Conservation (phyloP, 371 early-diverging fungal genomes). For the Lichtheimia ramosa region DNA sequence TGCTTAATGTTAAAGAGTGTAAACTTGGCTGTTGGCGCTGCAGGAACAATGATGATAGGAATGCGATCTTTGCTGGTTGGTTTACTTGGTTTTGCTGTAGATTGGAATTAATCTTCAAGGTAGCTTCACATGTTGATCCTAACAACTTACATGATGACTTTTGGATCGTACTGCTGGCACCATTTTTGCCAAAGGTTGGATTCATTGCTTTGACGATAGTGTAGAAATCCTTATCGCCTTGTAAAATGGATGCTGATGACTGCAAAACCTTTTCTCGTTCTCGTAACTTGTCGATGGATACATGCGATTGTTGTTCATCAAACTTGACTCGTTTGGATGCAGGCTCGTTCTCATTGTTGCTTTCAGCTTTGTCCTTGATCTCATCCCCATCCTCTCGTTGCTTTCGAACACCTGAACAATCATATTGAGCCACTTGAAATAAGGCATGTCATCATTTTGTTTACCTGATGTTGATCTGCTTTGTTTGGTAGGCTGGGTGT, state of each 20-base stretch:
- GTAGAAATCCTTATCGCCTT: not conserved
- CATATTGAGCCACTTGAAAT: not conserved
- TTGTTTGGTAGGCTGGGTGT: slow-evolving; percentile 44
- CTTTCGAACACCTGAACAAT: not conserved
- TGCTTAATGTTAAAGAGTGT: slow-evolving; percentile 85
- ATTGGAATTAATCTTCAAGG: not conserved
- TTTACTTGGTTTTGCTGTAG: slow-evolving; percentile 3
- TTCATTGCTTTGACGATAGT: not conserved
- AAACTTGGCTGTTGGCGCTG: slow-evolving; percentile 78
- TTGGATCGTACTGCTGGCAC: no score
- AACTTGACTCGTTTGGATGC: not conserved
- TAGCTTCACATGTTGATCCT: no score
- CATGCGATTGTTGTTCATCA: not conserved
- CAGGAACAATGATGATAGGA: slow-evolving; percentile 90
- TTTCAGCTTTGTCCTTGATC: not conserved
- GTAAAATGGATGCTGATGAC: not conserved
- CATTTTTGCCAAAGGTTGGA: not conserved
- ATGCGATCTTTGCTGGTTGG: slow-evolving; percentile 36
- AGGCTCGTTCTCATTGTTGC: not conserved
- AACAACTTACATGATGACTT: no score
- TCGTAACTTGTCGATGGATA: not conserved
- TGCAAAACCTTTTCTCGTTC: not conserved
- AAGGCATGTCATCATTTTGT: not conserved
- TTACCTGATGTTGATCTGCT: not conserved
- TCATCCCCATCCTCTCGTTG: not conserved